These are phyloP conservation scores for Umbelopsis sp. DNA, from an alignment of 371 early-diverging fungal genomes.

Conservation along the genomic window DNA sequence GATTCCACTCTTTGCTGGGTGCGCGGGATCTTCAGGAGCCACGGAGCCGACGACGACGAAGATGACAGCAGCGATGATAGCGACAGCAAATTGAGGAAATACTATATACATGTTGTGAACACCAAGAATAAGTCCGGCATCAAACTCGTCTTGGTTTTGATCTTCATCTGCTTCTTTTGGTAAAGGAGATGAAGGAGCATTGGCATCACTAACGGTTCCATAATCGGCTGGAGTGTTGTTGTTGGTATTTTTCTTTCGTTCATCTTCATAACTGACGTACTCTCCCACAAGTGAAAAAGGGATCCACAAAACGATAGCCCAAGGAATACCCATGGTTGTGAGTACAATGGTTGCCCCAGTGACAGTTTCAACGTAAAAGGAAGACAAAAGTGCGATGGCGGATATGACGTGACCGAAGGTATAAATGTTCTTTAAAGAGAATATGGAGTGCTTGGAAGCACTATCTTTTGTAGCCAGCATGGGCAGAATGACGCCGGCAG, in stretches of 20 bases:
- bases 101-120: constrained; percentile 84
- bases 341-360: constrained; percentile 61
- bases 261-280: constrained; percentile 57
- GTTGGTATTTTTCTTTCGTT: constrained; percentile 23
- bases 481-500: constrained; percentile 63
- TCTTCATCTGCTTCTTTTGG: constrained; percentile 24
- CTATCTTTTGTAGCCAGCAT: constrained; percentile 39
- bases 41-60: constrained; percentile 49
- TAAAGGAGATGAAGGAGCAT: neutral
- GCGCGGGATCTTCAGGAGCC: constrained; percentile 20
- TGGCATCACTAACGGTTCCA: neutral
- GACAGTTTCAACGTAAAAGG: constrained; percentile 57
- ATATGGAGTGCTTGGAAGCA: constrained; percentile 31
- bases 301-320: constrained; percentile 80
- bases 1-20: constrained; percentile 32
- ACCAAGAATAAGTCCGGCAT: constrained; percentile 72
- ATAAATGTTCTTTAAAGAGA: constrained; percentile 60
- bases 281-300: constrained; percentile 83
- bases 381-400: constrained; percentile 55
- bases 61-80: constrained; percentile 52
- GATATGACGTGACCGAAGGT: constrained; percentile 61
- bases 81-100: constrained; percentile 71
- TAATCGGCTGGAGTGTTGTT: neutral
- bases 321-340: constrained; percentile 70
- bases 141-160: constrained; percentile 38